Base-by-base conservation (phyloP, 1,284 basidiomycete genomes). In the Lentinula novae-zelandiae region DNA sequence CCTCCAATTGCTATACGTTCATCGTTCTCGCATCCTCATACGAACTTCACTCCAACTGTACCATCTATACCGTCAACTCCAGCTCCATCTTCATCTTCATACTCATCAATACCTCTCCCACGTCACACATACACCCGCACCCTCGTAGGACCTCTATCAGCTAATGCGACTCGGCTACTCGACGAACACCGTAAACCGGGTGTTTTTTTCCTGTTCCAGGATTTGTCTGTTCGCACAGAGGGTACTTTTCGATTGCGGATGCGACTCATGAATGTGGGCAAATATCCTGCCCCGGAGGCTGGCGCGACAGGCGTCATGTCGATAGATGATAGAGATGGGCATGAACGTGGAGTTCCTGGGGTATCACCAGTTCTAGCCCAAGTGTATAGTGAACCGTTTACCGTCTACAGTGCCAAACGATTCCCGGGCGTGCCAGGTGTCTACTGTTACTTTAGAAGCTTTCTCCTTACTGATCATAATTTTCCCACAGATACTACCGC, bases 371-470 rank as follows among this genome's bases (percentile, higher is more conserved):
- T 95, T 5, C 82, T 95, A 17, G 92, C 94, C 7, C 87, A 93
- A 71, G 85, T 88, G 2, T 93, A 90, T 71, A 93, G 92, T 53
- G 86, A 93, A n/a, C 79, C 86, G 17, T 96, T 97, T 70, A 84
- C 86, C n/a, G 95, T 96, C 1, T 96, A 83, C 74, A 94, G 93
- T 3, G 93, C 93, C 38, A 96, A 96, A 75, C 84, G 91, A 39
- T 96, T 96, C 76, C 94, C 95, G 40, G 94, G 94, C 50, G 93
- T 96, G 38, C 90, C 92, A 76, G 89, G 91, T 92, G 73, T 68
- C 82, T 33, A 15, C 12, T 46, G 4, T 44, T 31, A 33, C 38
- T 33, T 10, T 40, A 33, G 53, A 42, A 17, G 4, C 15, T 13
- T 50, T 53, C 62, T 55, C 44, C 49, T 56, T 51, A 22, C 53